Conservation (phyloP, 2,329 filamentous ascomycete species). For the Aspergillus terreus region DNA sequence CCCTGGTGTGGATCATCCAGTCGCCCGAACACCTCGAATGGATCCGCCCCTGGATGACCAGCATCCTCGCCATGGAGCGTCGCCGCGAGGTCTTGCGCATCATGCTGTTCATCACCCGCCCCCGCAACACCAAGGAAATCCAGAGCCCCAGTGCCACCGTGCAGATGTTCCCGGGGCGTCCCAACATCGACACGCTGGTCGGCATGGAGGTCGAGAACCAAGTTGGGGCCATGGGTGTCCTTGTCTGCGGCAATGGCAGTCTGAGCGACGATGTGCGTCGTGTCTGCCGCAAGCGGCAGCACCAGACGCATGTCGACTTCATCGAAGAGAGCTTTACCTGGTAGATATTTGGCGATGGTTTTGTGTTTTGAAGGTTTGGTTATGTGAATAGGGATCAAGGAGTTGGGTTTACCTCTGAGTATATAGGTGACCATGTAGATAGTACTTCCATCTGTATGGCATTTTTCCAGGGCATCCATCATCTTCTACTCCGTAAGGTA, state of each 20-base stretch:
- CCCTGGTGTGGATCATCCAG: conserved; percentile 89
- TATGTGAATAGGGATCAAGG: too few relatives aligned
- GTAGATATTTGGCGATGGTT: conserved; percentile 21
- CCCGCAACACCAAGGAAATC: conserved; percentile 78
- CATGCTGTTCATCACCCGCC: conserved; percentile 85
- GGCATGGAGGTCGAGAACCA: conserved; percentile 77
- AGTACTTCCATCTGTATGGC: too few relatives aligned
- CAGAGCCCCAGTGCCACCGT: conserved; percentile 73
- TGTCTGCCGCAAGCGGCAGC: conserved; percentile 62
- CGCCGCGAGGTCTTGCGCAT: conserved; percentile 80
- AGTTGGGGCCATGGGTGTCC: conserved; percentile 83
- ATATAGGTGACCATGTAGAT: too few relatives aligned
- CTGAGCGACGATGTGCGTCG: conserved; percentile 72
- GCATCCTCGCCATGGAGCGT: conserved; percentile 72
- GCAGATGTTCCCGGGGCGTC: conserved; percentile 87
- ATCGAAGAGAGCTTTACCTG: conserved; percentile 69
- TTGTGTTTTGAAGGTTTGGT: too few relatives aligned
- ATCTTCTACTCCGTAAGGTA: too few relatives aligned
- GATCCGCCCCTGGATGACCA: conserved; percentile 81
- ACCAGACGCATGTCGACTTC: conserved; percentile 64
- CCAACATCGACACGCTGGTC: conserved; percentile 75
- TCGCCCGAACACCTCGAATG: conserved; percentile 87
- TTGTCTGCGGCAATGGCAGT: conserved; percentile 71
- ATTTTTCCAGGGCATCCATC: too few relatives aligned
- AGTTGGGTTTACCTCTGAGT: too few relatives aligned